These are phyloP conservation scores for Lotus japonicus DNA, from an alignment of 306 rosid genomes.

Conservation along the genomic window DNA sequence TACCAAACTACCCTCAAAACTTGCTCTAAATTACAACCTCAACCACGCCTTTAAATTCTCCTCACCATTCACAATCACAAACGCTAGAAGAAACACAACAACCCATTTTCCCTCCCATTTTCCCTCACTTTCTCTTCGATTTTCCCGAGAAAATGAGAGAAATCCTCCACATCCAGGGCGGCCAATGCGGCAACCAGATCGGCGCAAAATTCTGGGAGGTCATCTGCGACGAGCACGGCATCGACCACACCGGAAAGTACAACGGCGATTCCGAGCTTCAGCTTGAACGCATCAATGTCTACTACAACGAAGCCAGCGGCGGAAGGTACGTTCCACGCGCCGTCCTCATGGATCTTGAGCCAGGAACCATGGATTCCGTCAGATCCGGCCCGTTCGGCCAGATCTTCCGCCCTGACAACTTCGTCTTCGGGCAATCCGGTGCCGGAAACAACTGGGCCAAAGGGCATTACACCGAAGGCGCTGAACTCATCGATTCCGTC, in stretches of 20 bases:
- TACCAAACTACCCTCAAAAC: neutral
- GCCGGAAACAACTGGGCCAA: slow-evolving; percentile 61
- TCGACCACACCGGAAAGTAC: slow-evolving; percentile 49
- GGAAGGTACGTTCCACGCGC: slow-evolving; percentile 68
- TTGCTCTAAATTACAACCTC: neutral
- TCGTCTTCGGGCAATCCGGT: slow-evolving; percentile 64
- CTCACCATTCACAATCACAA: neutral
- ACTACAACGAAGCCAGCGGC: slow-evolving; percentile 53
- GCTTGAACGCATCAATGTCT: slow-evolving; percentile 55
- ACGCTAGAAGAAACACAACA: neutral
- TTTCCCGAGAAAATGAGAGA: slow-evolving; percentile 52
- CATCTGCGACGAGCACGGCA: slow-evolving; percentile 58
- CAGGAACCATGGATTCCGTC: slow-evolving; percentile 55
- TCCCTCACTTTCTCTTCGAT: neutral
- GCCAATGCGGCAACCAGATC: slow-evolving; percentile 66
- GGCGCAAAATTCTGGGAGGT: slow-evolving; percentile 73
- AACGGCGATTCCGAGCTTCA: slow-evolving; percentile 54
- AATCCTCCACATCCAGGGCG: slow-evolving; percentile 66
- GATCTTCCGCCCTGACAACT: slow-evolving; percentile 61
- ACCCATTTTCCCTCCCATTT: too few relatives aligned
- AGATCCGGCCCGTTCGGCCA: slow-evolving; percentile 52
- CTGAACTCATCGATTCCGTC: slow-evolving; percentile 55
- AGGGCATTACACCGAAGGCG: slow-evolving; percentile 61
- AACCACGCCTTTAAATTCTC: slow-evolving; percentile 17
- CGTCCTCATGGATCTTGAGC: slow-evolving; percentile 65